Percentiles rank a stretch among this genome's conserved stretches.
phyloP scores from a whole-genome alignment of 2,329 filamentous ascomycete genomes.

The Ceratocystis colombiana region DNA sequence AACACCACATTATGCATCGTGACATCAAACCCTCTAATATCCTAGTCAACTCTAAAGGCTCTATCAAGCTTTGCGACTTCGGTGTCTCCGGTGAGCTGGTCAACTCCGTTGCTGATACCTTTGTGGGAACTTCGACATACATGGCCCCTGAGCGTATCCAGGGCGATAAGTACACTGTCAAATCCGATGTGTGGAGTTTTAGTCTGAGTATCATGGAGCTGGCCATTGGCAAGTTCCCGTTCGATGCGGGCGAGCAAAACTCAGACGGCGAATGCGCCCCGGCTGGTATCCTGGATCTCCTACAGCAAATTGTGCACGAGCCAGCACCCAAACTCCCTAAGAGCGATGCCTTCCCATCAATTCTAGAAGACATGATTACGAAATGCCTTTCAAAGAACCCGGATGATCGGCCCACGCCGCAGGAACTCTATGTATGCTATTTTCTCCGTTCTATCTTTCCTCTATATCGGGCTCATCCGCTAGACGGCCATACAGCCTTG shows the following conservation, averaged over 20 bases:
- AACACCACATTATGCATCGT: slow-evolving; percentile 96
- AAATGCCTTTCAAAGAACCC: slow-evolving; percentile 89
- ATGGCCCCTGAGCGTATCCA: slow-evolving; percentile 99
- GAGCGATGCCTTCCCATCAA: slow-evolving; percentile 92
- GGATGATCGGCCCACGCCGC: slow-evolving; percentile 78
- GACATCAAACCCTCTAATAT: slow-evolving; percentile 99
- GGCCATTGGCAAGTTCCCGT: slow-evolving; percentile 94
- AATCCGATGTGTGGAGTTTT: slow-evolving; percentile 98
- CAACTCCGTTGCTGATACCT: slow-evolving; percentile 96
- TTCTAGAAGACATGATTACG: slow-evolving; percentile 92
- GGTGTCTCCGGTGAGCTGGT: slow-evolving; percentile 97
- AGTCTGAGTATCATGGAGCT: slow-evolving; percentile 92
- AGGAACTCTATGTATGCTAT: slow-evolving; percentile 72
- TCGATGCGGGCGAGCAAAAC: slow-evolving; percentile 61
- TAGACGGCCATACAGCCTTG: too few species aligned
- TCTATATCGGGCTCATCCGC: too few species aligned
- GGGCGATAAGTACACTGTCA: slow-evolving; percentile 92
- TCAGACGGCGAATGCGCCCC: slow-evolving; percentile 71
- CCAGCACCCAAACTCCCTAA: slow-evolving; percentile 87
- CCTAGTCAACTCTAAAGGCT: slow-evolving; percentile 82
- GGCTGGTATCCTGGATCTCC: slow-evolving; percentile 85
- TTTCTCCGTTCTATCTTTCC: background rate
- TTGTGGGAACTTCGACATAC: slow-evolving; percentile 96
- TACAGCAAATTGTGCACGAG: slow-evolving; percentile 96
- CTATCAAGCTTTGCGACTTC: slow-evolving; percentile 97